Percentiles rank a stretch among this genome's conserved stretches.
phyloP scores from a whole-genome alignment of 2,329 filamentous ascomycete genomes.

The Fusarium ramigenum region DNA sequence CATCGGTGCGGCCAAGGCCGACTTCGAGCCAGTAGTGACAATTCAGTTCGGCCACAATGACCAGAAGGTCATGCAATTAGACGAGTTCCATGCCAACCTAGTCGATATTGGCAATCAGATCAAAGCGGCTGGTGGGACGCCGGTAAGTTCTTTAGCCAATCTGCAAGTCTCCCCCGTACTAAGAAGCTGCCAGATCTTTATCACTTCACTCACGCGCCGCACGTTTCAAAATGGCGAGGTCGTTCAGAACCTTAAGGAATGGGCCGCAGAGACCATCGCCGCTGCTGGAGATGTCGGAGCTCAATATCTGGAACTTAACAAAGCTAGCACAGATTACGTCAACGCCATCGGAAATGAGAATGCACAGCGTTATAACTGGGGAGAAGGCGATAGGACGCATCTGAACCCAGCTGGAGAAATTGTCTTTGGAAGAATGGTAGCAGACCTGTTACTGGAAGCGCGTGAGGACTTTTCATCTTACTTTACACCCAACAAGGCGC shows the following conservation, averaged over 20 bases:
- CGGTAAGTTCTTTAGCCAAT: rapidly evolving
- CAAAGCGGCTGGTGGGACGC: neutral
- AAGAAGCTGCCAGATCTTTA: neutral
- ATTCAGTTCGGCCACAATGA: slow-evolving; percentile 16
- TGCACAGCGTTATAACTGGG: slow-evolving; percentile 3
- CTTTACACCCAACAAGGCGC: neutral
- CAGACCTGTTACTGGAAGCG: neutral
- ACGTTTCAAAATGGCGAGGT: neutral
- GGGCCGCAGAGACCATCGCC: neutral
- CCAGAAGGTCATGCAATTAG: neutral
- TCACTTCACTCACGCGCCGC: neutral
- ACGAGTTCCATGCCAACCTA: neutral
- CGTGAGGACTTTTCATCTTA: neutral
- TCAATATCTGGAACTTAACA: neutral
- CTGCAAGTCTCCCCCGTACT: rapidly evolving
- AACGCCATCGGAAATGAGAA: neutral
- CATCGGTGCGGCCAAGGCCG: neutral
- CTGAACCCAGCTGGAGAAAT: neutral
- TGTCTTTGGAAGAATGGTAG: slow-evolving; percentile 6
- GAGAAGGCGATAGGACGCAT: neutral
- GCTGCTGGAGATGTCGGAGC: neutral
- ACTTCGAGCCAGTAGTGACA: neutral
- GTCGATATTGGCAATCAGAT: slow-evolving; percentile 1
- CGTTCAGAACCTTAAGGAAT: slow-evolving; percentile 5
- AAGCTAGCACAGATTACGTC: slow-evolving; percentile 4